Base-by-base conservation (phyloP, 176 grass and related monocot species). In the Phragmites australis region DNA sequence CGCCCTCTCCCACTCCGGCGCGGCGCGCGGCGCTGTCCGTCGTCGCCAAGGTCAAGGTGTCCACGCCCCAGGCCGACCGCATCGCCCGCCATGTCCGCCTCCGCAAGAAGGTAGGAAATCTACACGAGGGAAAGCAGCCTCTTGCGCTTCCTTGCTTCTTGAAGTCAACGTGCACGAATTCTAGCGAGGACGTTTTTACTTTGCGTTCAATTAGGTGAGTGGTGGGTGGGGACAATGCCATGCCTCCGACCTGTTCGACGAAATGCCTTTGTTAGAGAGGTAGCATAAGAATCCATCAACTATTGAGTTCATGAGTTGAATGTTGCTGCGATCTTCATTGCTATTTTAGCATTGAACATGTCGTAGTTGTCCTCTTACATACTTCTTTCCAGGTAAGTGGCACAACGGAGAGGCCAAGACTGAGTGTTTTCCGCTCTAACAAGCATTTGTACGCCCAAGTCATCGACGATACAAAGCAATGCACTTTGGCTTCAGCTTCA, bases 371-470 rank as follows among this genome's bases (percentile, higher is more conserved):
- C 46, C 30, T 16, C 17, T 41, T 51, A 44, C 51, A 16, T 75
- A 30, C 37, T 69, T 65, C 18, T 65, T 65, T 85, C 37, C 88
- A 97, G 95, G 90, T 98, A 34, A 81, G 81, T 50, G 96, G 96
- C 75, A 94, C 86, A 12, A 87, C 88, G 0, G 96, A 94, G 75
- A 93, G 96, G 60, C 96, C 96, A 63, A 94, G 95, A 60, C 73
- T 98, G 65, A 86, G 87, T 0, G 45, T 98, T 68, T 94, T 86
- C 81, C 92, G 81, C 37, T 98, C 96, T 23, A 94, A 93, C 74
- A 94, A 94, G 60, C 96, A 98, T 89, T 67, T 98, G 29, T 92
- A 89, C 42, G 92, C 89, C 31, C 96, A 94, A 87, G 92, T 98
- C 50, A 98, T 98, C 21, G 96, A 98, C 1, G 92, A 98, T n/a